Evolutionary conservation across 2,329 filamentous ascomycete genomes (phyloP).

Genomic region (Endoconidiophora polonica): DNA sequence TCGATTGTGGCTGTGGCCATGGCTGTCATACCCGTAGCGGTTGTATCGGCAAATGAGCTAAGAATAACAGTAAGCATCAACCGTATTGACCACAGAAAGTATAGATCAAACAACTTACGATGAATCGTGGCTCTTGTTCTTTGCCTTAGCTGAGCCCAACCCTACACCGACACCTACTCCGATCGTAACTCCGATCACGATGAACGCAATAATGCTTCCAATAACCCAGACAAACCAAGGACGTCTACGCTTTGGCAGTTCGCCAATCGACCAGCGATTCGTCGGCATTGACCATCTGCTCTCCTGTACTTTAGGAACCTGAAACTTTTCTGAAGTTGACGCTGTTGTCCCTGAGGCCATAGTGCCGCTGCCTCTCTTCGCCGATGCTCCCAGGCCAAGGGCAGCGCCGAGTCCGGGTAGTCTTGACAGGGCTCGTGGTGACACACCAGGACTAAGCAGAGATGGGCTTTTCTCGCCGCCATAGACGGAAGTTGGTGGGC

Average conservation of each 20-base stretch:
- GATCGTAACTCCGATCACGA: constrained; percentile 24
- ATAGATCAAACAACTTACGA: neutral
- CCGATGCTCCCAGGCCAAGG: neutral
- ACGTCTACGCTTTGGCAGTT: constrained; percentile 18
- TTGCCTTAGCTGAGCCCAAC: constrained; percentile 9
- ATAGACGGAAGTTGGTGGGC: constrained; percentile 1
- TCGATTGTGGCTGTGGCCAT: neutral
- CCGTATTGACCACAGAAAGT: neutral
- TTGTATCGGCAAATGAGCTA: neutral
- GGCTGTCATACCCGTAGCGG: neutral
- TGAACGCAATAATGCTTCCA: constrained; percentile 17
- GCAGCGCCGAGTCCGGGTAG: neutral
- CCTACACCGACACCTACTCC: constrained; percentile 26
- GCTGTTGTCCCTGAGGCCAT: neutral
- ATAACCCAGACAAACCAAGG: constrained; percentile 23
- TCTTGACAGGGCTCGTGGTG: neutral
- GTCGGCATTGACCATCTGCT: constrained; percentile 12
- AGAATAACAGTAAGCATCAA: neutral
- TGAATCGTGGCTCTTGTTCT: neutral
- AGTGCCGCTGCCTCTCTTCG: neutral
- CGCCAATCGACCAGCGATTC: constrained; percentile 13
- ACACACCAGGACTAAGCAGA: too few species aligned
- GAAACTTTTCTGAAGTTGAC: neutral
- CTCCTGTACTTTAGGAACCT: neutral
- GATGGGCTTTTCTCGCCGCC: neutral